Conservation (phyloP, 306 rosid species). For the Albizia julibrissin region DNA sequence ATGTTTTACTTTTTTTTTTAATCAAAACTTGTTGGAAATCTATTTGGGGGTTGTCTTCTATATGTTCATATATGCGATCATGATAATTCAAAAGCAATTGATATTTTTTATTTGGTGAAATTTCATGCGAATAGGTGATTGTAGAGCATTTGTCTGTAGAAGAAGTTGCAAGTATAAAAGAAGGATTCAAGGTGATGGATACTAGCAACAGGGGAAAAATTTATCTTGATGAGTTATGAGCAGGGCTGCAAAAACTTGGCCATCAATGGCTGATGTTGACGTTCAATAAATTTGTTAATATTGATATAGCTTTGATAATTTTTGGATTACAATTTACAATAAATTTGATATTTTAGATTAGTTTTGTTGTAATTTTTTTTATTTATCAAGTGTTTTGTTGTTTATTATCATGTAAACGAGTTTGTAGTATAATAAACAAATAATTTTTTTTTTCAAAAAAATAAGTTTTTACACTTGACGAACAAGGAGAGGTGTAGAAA, state of each 20-base stretch:
- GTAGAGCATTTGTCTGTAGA: conserved; percentile 86
- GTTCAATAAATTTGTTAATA: too few species aligned
- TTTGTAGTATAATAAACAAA: too few species aligned
- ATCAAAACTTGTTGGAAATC: conserved; percentile 23
- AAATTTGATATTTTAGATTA: too few species aligned
- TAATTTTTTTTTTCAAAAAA: too few species aligned
- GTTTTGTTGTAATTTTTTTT: too few species aligned
- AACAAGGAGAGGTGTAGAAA: too few species aligned
- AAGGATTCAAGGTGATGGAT: conserved; percentile 82
- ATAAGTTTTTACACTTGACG: too few species aligned
- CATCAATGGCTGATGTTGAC: conserved; percentile 85
- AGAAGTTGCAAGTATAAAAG: conserved; percentile 87
- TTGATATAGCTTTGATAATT: too few species aligned
- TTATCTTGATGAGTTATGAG: conserved; percentile 68
- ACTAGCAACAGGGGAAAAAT: conserved; percentile 67
- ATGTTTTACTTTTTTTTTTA: too few species aligned
- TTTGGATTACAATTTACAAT: too few species aligned
- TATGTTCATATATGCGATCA: conserved; percentile 22
- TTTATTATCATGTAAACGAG: too few species aligned
- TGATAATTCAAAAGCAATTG: background rate
- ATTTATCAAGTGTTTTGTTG: too few species aligned
- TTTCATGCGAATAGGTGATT: conserved; percentile 61
- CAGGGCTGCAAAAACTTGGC: conserved; percentile 80
- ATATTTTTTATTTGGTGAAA: conserved; percentile 26
- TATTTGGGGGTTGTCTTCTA: conserved; percentile 8